Evolutionary conservation across 2,329 filamentous ascomycete genomes (phyloP).

Genomic region (Hymenoscyphus salicellus): DNA sequence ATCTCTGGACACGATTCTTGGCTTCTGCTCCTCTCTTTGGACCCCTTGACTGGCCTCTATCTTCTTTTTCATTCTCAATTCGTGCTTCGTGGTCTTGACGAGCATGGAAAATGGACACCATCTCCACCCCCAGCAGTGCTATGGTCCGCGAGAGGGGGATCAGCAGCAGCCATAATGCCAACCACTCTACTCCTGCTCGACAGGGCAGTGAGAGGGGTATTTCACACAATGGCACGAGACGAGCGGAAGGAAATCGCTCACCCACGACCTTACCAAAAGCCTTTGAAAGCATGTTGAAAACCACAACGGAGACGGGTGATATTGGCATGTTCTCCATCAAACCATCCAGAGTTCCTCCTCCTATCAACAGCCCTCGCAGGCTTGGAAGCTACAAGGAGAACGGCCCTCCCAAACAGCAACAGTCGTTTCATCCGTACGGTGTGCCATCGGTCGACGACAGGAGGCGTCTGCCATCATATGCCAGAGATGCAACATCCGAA

Average conservation of each 20-base stretch:
- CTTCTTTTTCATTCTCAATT: not conserved
- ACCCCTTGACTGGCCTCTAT: not conserved
- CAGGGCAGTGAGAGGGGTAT: constrained; percentile 18
- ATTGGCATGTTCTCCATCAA: constrained; percentile 59
- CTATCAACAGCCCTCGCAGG: constrained; percentile 27
- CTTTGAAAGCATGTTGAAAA: constrained; percentile 64
- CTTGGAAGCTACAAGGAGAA: constrained; percentile 20
- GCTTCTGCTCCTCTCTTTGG: not conserved
- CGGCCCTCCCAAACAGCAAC: constrained; percentile 21
- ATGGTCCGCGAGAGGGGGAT: constrained; percentile 16
- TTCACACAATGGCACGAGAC: constrained; percentile 40
- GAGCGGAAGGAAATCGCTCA: constrained; percentile 35
- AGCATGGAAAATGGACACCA: constrained; percentile 28
- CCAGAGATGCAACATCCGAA: constrained; percentile 50
- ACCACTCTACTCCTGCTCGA: constrained; percentile 20
- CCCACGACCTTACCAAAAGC: constrained; percentile 49
- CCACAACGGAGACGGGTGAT: constrained; percentile 63
- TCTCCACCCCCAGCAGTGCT: constrained; percentile 15
- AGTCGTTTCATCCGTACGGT: constrained; percentile 27
- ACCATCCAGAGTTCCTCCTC: constrained; percentile 36
- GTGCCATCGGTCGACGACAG: constrained; percentile 41
- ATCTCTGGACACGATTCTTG: not conserved
- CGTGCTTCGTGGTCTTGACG: not conserved
- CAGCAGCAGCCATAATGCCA: constrained; percentile 15
- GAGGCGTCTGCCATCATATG: constrained; percentile 46